A percentile compares a stretch with the other conserved stretches of the same genome.
Conservation (phyloP, 108 stramenopile species). For the Bacterosira constricta region DNA sequence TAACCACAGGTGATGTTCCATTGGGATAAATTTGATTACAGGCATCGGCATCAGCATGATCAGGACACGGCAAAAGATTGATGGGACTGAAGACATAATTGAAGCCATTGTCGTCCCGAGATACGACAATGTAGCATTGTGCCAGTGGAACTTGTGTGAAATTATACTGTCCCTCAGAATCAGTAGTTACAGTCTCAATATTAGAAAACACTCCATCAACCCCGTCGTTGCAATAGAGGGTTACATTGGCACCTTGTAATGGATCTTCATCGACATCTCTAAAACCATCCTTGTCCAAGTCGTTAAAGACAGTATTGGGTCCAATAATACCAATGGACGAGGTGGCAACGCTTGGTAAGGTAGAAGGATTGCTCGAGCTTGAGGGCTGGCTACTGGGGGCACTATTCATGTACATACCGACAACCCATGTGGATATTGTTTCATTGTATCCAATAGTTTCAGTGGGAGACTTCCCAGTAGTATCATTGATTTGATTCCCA, state of each 20-base stretch:
- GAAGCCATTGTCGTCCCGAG: no score
- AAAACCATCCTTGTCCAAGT: constrained; percentile 23
- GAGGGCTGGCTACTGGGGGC: not conserved
- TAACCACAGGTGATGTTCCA: no score
- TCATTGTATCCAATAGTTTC: constrained; percentile 8
- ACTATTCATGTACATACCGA: constrained; percentile 18
- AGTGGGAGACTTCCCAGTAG: constrained; percentile 19
- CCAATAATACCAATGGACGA: constrained; percentile 19
- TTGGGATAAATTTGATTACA: no score
- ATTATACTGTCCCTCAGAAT: constrained; percentile 19
- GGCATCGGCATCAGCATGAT: no score
- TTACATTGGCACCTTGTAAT: constrained; percentile 3
- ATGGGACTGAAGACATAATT: no score
- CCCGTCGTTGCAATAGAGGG: not conserved
- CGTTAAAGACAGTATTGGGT: constrained; percentile 20
- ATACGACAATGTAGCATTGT: constrained; percentile 19
- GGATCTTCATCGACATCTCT: constrained; percentile 24
- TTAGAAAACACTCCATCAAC: constrained; percentile 1
- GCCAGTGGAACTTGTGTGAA: constrained; percentile 4
- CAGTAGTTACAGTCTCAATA: constrained; percentile 16
- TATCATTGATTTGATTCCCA: constrained; percentile 17
- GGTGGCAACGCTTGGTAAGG: not conserved
- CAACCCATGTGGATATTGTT: constrained; percentile 8
- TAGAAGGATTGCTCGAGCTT: no score
- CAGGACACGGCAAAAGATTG: no score